phyloP scores from a whole-genome alignment of 192 early-diverging fungal species.

The Gigaspora rosea region DNA sequence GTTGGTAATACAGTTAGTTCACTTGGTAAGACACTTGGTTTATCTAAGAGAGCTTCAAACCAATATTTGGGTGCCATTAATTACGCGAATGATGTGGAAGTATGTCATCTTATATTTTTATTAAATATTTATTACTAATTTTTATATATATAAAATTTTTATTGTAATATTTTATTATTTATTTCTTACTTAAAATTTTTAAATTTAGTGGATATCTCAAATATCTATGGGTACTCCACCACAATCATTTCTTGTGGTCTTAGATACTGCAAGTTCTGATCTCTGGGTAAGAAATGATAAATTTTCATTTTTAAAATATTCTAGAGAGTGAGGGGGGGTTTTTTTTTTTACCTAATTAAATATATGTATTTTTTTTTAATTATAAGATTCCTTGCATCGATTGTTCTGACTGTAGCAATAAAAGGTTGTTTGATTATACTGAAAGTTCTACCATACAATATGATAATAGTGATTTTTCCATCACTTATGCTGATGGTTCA shows the following conservation, averaged over 20 bases:
- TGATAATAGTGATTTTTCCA: conserved; percentile 61
- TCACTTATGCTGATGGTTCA: conserved; percentile 66
- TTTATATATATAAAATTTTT: no score
- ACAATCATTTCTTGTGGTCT: conserved; percentile 44
- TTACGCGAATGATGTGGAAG: neutral
- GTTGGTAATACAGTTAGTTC: no score
- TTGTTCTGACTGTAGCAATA: conserved; percentile 51
- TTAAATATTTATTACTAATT: neutral
- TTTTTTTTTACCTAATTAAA: no score
- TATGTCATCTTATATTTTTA: neutral
- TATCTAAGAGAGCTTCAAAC: neutral
- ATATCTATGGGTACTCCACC: conserved; percentile 34
- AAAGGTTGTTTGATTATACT: conserved; percentile 49
- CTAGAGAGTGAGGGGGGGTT: no score
- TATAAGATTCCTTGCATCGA: conserved; percentile 39
- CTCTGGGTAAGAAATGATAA: conserved; percentile 47
- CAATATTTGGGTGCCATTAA: neutral
- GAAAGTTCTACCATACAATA: conserved; percentile 55
- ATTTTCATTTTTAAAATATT: no score
- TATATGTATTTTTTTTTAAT: no score
- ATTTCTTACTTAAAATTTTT: no score
- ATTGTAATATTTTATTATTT: no score
- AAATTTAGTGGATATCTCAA: neutral
- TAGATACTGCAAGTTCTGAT: conserved; percentile 65
- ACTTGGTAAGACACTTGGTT: no score